Conservation (phyloP, 1,284 basidiomycete genomes). For the Marasmius tenuissimus region DNA sequence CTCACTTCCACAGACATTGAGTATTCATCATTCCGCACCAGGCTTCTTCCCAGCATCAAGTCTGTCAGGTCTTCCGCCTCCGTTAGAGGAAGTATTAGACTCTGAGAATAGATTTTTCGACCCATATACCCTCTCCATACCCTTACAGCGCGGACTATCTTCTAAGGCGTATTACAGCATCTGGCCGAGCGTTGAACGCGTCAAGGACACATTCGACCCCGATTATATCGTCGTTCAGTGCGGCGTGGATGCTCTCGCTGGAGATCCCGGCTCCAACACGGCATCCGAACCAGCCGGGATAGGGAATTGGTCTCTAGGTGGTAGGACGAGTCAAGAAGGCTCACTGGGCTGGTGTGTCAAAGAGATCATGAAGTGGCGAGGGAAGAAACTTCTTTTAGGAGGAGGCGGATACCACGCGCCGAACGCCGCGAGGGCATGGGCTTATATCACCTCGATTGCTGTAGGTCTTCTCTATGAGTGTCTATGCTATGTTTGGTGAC, state of each 20-base stretch:
- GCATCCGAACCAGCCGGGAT: slow-evolving; percentile 26
- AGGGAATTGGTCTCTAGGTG: slow-evolving; percentile 77
- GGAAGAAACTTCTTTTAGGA: slow-evolving; percentile 64
- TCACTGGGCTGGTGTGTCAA: slow-evolving; percentile 72
- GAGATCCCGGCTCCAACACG: slow-evolving; percentile 64
- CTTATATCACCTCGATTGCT: slow-evolving; percentile 74
- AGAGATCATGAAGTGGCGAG: slow-evolving; percentile 58
- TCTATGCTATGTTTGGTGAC: not conserved
- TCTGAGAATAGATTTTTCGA: slow-evolving; percentile 39
- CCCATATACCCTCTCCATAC: slow-evolving; percentile 77
- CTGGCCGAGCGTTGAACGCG: slow-evolving; percentile 62
- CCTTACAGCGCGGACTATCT: slow-evolving; percentile 69
- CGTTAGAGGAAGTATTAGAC: slow-evolving; percentile 6
- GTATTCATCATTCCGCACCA: slow-evolving; percentile 78
- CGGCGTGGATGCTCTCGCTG: slow-evolving; percentile 83
- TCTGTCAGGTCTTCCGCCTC: slow-evolving; percentile 49
- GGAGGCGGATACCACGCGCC: slow-evolving; percentile 81
- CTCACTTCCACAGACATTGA: slow-evolving; percentile 58
- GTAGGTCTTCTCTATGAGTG: slow-evolving; percentile 39
- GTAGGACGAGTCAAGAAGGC: slow-evolving; percentile 37
- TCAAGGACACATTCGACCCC: slow-evolving; percentile 68
- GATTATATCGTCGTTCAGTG: slow-evolving; percentile 85
- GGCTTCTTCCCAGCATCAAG: slow-evolving; percentile 81
- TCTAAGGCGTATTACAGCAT: slow-evolving; percentile 58
- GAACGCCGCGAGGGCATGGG: slow-evolving; percentile 85